Evolutionary conservation across 306 rosid genomes (phyloP), one percentile per base, ranked within the genome.

Genomic region (Rosa lucieae): DNA sequence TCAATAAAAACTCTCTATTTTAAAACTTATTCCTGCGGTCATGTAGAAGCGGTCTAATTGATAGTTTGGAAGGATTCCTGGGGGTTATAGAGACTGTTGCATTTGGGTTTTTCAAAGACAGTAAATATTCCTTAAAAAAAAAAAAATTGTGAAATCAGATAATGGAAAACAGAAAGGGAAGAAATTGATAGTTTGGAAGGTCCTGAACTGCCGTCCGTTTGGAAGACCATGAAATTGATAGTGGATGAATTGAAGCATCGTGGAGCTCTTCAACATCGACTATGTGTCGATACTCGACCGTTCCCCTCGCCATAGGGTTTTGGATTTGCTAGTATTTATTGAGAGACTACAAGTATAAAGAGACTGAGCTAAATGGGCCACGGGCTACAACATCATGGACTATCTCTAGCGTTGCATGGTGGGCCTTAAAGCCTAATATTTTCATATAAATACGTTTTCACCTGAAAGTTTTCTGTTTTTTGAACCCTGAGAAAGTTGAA

Each of bases 191-290:
- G 21, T 20, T 8, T 7, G 3, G 18, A 26, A 62, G 40, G 18
- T 18, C 18, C 12, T 51, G 56, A 51, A 51, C 20, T 51, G 98
- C 20, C 99, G 97, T 8, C 97, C 98, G 35, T 95, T 97, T 62
- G 46, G 46, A 40, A 40, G 44, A 6, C 44, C 44, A 40, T 95
- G 99, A 68, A 32, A 95, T 95, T 49, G 97, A 32, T 2, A 2
- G 79, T 95, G 93, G 70, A 93, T 90, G 86, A 86, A 95, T 68
- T 95, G 99, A 17, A 95, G 94, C 99, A 95, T 95, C 89, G 92
- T 95, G 10, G 97, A 91, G 62, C 62, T n/a, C 29, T 58, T 58
- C 55, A 14, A 49, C 55, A 49, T 49, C 55, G 17, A 49, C 55
- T 12, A 1, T 13, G 55, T 13, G 55, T 10, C 37, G 37, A 32